Conservation (phyloP, 352 stramenopile species). For the Phytopythium boreale region DNA sequence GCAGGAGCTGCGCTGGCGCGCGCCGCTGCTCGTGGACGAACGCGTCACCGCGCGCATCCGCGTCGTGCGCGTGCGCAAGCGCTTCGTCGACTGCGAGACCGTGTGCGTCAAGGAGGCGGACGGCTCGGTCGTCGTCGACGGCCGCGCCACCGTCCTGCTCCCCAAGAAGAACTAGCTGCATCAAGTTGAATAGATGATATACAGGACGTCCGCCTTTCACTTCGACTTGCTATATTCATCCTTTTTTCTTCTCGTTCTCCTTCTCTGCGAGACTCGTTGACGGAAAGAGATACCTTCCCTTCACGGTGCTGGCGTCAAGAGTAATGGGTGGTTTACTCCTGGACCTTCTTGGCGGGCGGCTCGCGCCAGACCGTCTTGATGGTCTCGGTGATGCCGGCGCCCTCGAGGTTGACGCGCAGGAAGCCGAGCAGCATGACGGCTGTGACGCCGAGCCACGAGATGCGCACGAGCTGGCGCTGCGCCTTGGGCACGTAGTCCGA, state of each 20-base stretch:
- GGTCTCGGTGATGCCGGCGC: slow-evolving; percentile 81
- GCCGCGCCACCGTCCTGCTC: slow-evolving; percentile 63
- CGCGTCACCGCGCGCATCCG: slow-evolving; percentile 51
- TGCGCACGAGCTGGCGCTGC: slow-evolving; percentile 46
- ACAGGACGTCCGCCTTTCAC: background rate
- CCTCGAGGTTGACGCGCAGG: slow-evolving; percentile 81
- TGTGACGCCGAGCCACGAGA: slow-evolving; percentile 71
- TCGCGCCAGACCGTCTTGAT: slow-evolving; percentile 87
- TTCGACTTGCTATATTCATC: slow-evolving; percentile 6
- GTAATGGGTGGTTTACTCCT: too few species aligned
- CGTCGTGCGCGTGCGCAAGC: slow-evolving; percentile 55
- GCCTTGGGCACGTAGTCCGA: slow-evolving; percentile 93
- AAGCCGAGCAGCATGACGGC: slow-evolving; percentile 81
- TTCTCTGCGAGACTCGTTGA: background rate
- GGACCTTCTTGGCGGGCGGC: slow-evolving; percentile 55
- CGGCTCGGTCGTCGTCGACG: slow-evolving; percentile 59
- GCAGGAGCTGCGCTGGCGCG: slow-evolving; percentile 65
- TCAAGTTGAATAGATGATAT: background rate
- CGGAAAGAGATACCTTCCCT: background rate
- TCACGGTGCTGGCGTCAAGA: too few species aligned
- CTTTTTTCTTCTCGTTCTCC: background rate
- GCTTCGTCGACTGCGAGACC: slow-evolving; percentile 76
- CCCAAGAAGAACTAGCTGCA: slow-evolving; percentile 11
- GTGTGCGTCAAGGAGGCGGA: slow-evolving; percentile 44
- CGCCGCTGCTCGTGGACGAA: slow-evolving; percentile 64